These are phyloP conservation scores for Rhododendron molle DNA, from an alignment of 148 eudicot species.

Conservation along the genomic window DNA sequence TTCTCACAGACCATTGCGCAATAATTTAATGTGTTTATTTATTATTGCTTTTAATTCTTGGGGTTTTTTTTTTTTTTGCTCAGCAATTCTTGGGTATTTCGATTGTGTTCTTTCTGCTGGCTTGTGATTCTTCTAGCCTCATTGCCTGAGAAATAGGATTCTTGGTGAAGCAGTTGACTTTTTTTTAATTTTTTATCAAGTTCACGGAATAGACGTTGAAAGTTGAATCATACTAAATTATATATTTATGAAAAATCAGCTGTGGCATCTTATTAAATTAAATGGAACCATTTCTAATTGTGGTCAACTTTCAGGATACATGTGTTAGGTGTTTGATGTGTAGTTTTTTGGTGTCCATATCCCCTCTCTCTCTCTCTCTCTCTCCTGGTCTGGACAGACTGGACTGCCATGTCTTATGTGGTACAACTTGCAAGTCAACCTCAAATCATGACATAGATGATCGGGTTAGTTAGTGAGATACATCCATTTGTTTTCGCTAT, in stretches of 20 bases:
- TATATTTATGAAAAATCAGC: neutral
- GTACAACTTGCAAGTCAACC: neutral
- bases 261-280: neutral
- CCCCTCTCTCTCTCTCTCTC: neutral
- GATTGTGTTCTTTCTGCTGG: neutral
- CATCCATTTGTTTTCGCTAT: neutral
- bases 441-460: neutral
- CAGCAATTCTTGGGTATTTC: neutral
- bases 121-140: conserved; percentile 2
- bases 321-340: neutral
- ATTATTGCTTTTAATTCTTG: neutral
- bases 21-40: neutral
- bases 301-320: neutral
- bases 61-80: neutral
- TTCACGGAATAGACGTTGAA: neutral
- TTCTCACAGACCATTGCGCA: neutral
- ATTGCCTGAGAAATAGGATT: neutral
- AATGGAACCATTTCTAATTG: neutral
- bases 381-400: neutral
- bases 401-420: neutral
- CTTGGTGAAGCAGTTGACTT: neutral
- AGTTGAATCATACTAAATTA: neutral
- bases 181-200: neutral
- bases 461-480: neutral
- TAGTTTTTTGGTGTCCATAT: neutral